A percentile compares a stretch with the other conserved stretches of the same genome.
Evolutionary conservation across 345 rosid genomes (phyloP).

Genomic region (Euphorbia tirucalli): DNA sequence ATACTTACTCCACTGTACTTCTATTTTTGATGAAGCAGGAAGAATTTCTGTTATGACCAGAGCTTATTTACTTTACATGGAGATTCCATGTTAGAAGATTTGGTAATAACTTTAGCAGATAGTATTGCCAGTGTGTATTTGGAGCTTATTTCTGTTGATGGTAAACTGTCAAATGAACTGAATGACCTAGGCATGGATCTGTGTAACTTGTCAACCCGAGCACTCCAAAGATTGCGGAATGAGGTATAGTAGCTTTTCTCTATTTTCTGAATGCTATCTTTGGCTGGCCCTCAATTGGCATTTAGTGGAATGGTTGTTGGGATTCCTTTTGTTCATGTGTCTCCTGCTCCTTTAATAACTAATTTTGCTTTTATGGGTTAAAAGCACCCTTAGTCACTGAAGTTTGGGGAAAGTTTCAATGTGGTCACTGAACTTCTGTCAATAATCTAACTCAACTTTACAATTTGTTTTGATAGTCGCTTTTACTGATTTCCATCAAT

Average conservation of each 20-base stretch:
- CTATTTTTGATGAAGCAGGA: conserved; percentile 37
- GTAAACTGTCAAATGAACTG: conserved; percentile 61
- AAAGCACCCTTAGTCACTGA: too few relatives aligned
- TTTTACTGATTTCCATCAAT: too few relatives aligned
- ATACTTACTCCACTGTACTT: conserved; percentile 15
- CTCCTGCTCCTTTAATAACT: not conserved
- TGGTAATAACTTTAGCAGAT: conserved; percentile 81
- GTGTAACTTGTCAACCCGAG: conserved; percentile 78
- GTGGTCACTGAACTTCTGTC: too few relatives aligned
- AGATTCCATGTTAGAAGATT: conserved; percentile 77
- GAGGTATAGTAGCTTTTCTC: conserved; percentile 48
- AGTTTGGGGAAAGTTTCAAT: too few relatives aligned
- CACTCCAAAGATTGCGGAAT: conserved; percentile 81
- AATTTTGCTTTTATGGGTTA: not conserved
- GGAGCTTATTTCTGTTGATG: conserved; percentile 91
- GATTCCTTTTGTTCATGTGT: not conserved
- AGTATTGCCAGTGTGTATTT: conserved; percentile 74
- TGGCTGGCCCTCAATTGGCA: not conserved
- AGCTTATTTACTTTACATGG: conserved; percentile 57
- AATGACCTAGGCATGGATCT: conserved; percentile 49
- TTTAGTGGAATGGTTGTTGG: not conserved
- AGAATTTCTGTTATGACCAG: conserved; percentile 46
- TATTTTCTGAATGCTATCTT: not conserved
- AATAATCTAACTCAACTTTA: too few relatives aligned
- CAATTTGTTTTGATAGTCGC: too few relatives aligned